These are phyloP conservation scores for Gentiana macrophylla DNA, from an alignment of 257 asterid genomes.

Conservation along the genomic window DNA sequence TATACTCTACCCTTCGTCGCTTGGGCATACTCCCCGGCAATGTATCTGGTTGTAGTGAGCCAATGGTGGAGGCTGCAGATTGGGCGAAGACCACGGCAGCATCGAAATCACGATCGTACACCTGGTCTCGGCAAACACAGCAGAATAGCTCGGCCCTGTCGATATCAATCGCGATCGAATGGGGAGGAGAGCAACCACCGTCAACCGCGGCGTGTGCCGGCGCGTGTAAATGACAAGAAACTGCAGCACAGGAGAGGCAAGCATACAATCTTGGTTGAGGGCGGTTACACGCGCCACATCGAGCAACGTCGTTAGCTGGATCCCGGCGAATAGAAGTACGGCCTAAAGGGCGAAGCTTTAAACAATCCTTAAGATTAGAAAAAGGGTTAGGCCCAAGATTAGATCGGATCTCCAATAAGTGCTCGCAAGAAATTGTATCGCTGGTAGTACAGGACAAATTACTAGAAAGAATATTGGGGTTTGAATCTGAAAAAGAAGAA, in stretches of 20 bases:
- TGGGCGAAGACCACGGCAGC: constrained; percentile 47
- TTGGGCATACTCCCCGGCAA: constrained; percentile 42
- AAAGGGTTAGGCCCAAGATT: constrained; percentile 45
- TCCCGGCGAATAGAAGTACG: constrained; percentile 44
- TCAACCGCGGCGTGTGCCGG: constrained; percentile 46
- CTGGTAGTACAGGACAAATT: constrained; percentile 2
- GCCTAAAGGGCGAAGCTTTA: constrained; percentile 44
- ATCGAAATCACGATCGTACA: constrained; percentile 72
- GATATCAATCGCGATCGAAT: constrained; percentile 53
- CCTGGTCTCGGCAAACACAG: constrained; percentile 65
- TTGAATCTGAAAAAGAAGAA: constrained; percentile 8
- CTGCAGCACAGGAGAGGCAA: constrained; percentile 50
- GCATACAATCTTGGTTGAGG: constrained; percentile 49
- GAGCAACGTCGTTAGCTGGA: constrained; percentile 20
- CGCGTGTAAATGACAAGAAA: constrained; percentile 50
- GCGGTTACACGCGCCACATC: constrained; percentile 37
- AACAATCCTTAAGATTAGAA: constrained; percentile 26
- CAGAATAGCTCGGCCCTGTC: constrained; percentile 78
- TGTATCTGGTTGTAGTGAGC: constrained; percentile 14
- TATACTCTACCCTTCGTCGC: constrained; percentile 72
- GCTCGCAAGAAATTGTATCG: constrained; percentile 34
- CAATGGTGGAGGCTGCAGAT: constrained; percentile 23
- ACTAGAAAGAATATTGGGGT: constrained; percentile 1
- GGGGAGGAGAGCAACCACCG: constrained; percentile 19
- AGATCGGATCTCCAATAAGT: constrained; percentile 55